Evolutionary conservation across 2,329 filamentous ascomycete species (phyloP).

Genomic region (Pseudovirgaria hyperparasitica): DNA sequence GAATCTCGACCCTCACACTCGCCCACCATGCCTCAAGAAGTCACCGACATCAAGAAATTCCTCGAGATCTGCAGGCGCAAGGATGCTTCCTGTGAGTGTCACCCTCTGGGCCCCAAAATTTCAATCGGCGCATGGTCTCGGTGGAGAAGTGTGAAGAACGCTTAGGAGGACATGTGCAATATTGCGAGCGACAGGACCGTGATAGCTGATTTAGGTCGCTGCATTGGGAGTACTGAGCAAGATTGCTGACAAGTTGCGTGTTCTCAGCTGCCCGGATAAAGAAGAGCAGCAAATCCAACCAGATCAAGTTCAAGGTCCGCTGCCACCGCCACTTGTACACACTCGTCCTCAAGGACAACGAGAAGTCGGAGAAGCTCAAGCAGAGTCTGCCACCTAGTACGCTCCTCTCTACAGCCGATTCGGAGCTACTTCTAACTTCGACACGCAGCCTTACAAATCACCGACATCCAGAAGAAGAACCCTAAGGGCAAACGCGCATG

Average conservation of each 20-base stretch:
- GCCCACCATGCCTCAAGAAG: slow-evolving; percentile 93
- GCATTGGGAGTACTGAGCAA: slow-evolving; percentile 1
- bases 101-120: no score
- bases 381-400: slow-evolving; percentile 94
- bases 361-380: slow-evolving; percentile 99
- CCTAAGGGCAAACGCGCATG: slow-evolving; percentile 36
- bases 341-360: slow-evolving; percentile 92
- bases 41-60: slow-evolving; percentile 99
- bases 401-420: slow-evolving; percentile 17
- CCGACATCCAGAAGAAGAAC: slow-evolving; percentile 53
- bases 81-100: slow-evolving; percentile 91
- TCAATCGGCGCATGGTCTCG: no score
- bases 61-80: slow-evolving; percentile 99
- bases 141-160: no score
- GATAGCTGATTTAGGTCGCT: no score
- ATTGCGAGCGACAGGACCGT: no score
- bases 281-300: slow-evolving; percentile 80
- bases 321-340: slow-evolving; percentile 96
- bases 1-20: slow-evolving; percentile 23
- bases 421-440: no score
- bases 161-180: no score
- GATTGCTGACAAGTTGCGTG: slow-evolving; percentile 4
- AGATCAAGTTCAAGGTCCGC: slow-evolving; percentile 99
- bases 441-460: no score
- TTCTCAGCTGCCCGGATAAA: slow-evolving; percentile 43